A percentile compares a stretch with the other conserved stretches of the same genome.
Conservation (phyloP, 148 eudicot genomes). For the Chenopodium album region DNA sequence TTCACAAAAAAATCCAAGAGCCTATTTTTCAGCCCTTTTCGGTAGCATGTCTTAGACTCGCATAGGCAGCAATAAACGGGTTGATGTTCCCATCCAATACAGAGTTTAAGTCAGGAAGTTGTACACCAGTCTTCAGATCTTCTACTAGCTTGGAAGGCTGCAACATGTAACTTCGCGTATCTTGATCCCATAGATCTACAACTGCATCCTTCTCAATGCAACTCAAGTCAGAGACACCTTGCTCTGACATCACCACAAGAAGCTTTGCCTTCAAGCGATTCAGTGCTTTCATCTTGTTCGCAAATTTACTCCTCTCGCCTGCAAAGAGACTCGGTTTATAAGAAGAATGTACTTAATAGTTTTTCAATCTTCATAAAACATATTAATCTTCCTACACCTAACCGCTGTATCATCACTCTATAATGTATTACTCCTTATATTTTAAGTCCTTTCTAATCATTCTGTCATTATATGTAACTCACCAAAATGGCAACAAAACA, state of each 20-base stretch:
- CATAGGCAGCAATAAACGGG: constrained; percentile 59
- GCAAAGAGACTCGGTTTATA: constrained; percentile 15
- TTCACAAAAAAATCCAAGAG: neutral
- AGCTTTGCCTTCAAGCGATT: constrained; percentile 83
- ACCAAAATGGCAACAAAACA: neutral
- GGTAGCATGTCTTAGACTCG: constrained; percentile 46
- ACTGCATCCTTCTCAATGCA: constrained; percentile 39
- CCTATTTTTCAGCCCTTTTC: constrained; percentile 9
- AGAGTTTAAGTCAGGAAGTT: constrained; percentile 57
- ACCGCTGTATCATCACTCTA: neutral
- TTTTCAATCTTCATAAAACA: too few relatives aligned
- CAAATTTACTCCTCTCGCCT: constrained; percentile 82
- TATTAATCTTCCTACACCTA: neutral
- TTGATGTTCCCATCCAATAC: constrained; percentile 81
- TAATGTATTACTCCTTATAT: neutral
- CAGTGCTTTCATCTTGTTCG: constrained; percentile 82
- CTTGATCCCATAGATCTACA: constrained; percentile 43
- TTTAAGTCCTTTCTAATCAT: neutral
- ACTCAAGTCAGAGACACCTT: constrained; percentile 40
- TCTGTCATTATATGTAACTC: neutral
- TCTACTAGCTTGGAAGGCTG: constrained; percentile 64
- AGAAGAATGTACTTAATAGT: neutral
- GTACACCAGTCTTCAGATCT: constrained; percentile 73
- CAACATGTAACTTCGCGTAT: constrained; percentile 55
- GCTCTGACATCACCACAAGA: constrained; percentile 50